phyloP scores from a whole-genome alignment of 768 basidiomycete genomes.

The Lentinula lateritia region DNA sequence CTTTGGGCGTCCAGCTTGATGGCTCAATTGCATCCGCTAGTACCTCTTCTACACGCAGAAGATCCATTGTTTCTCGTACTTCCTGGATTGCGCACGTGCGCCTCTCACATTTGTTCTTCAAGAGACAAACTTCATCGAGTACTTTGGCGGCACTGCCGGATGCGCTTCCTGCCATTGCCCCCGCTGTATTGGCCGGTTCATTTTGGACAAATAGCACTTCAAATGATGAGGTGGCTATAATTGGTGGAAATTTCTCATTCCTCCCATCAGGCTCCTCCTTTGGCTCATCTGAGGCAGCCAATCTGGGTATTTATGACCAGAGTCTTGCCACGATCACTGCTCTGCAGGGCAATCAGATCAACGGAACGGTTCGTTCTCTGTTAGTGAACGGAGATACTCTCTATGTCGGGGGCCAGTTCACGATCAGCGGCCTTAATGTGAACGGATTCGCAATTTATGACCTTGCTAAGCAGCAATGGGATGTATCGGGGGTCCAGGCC shows the following conservation, averaged over 20 bases:
- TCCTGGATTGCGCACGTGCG: slow-evolving; percentile 47
- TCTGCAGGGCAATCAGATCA: slow-evolving; percentile 56
- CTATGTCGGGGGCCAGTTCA: slow-evolving; percentile 85
- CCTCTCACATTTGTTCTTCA: slow-evolving; percentile 36
- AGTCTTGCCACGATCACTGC: slow-evolving; percentile 41
- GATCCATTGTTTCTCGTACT: slow-evolving; percentile 22
- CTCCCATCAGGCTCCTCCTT: slow-evolving; percentile 28
- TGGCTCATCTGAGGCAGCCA: slow-evolving; percentile 33
- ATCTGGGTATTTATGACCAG: slow-evolving; percentile 69
- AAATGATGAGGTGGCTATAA: slow-evolving; percentile 57
- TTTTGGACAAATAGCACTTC: slow-evolving; percentile 86
- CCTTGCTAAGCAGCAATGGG: slow-evolving; percentile 60
- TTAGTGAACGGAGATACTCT: slow-evolving; percentile 64
- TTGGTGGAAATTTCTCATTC: slow-evolving; percentile 90
- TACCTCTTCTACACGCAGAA: slow-evolving; percentile 30
- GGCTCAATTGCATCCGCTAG: slow-evolving; percentile 26
- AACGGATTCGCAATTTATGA: slow-evolving; percentile 82
- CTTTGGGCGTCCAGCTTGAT: slow-evolving; percentile 55
- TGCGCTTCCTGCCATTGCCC: slow-evolving; percentile 53
- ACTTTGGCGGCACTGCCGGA: slow-evolving; percentile 50
- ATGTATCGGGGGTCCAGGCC: slow-evolving; percentile 48
- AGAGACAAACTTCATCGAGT: slow-evolving; percentile 44
- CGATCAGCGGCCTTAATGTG: slow-evolving; percentile 44
- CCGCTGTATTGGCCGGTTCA: slow-evolving; percentile 77
- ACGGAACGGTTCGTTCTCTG: slow-evolving; percentile 74